Evolutionary conservation across 352 stramenopile species (phyloP), one percentile per base, ranked within the genome.

Genomic region (Phytophthora litchii): DNA sequence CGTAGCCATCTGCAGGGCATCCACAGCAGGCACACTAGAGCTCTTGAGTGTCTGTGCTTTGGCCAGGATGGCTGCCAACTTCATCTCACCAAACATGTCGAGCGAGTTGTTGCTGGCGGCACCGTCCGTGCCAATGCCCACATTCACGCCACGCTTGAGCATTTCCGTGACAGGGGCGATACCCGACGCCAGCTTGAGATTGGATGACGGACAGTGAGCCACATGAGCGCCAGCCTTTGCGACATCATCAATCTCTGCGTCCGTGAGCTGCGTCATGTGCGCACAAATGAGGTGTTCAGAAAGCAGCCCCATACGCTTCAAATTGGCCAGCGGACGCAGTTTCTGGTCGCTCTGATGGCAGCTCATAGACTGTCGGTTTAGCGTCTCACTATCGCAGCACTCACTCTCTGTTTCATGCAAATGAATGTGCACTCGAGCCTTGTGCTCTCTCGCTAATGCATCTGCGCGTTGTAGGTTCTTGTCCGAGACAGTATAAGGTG

Each of bases 61-160:
- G 55, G 83, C 87, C 19, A 97, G 50, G 13, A 96, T 76, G 3
- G 86, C 85, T 3, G 86, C 85, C 41, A 96, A 65, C 67, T 94
- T 95, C 81, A 95, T 94, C 70, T 97, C 89, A 8, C 62, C 72
- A 36, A 96, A 88, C 88, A 97, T 96, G 56, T 96, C 86, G 48
- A 96, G 78, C 56, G 86, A 91, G 58, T 96, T 96, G 72, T 97
- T 96, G 63, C 84, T 94, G 10, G 85, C 81, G 4, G 86, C 83
- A 12, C 83, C 70, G 67, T 97, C 89, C 58, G 89, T 97, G 40
- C 89, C 89, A 38, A 97, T 74, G 16, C 75, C 83, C 0, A 97
- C 88, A 61, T 96, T 96, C 12, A 95, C 82, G 23, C 89, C 89
- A 1, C 66, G 67, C 23, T 83, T 72, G 13, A 95, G 37, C 62